These are phyloP conservation scores for Symbiodinium natans DNA, from an alignment of 73 alveolate species.

Conservation along the genomic window DNA sequence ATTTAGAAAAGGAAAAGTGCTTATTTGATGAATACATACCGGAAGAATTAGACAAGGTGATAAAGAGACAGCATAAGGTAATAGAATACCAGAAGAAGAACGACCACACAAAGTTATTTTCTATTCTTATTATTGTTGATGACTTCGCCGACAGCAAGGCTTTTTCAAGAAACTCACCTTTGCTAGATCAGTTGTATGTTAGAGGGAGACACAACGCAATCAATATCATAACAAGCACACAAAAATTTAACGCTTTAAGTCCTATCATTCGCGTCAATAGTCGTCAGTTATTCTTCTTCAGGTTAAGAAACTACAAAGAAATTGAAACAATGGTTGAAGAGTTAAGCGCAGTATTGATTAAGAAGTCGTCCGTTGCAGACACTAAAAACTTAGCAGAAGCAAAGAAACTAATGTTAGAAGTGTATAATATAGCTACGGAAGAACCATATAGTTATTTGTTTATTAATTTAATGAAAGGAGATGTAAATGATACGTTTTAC, in stretches of 20 bases:
- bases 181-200: not conserved
- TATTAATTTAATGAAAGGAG: not conserved
- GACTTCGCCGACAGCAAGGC: not conserved
- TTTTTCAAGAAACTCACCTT: not conserved
- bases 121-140: not conserved
- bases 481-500: not conserved
- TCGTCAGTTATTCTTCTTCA: not conserved
- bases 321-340: conserved; percentile 10
- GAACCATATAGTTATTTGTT: not conserved
- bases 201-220: conserved; percentile 5
- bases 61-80: not conserved
- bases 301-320: not conserved
- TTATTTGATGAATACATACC: conserved; percentile 1
- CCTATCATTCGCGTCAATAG: not conserved
- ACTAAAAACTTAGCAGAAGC: not conserved
- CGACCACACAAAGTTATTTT: not conserved
- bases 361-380: not conserved
- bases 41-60: conserved; percentile 7
- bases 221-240: not conserved
- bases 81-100: conserved; percentile 12
- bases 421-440: not conserved
- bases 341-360: not conserved
- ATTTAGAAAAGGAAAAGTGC: conserved; percentile 12
- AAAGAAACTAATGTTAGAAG: not conserved
- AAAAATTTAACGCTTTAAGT: not conserved